These are phyloP conservation scores for Blastosporella zonata DNA, from an alignment of 1,284 basidiomycete species.

Conservation along the genomic window DNA sequence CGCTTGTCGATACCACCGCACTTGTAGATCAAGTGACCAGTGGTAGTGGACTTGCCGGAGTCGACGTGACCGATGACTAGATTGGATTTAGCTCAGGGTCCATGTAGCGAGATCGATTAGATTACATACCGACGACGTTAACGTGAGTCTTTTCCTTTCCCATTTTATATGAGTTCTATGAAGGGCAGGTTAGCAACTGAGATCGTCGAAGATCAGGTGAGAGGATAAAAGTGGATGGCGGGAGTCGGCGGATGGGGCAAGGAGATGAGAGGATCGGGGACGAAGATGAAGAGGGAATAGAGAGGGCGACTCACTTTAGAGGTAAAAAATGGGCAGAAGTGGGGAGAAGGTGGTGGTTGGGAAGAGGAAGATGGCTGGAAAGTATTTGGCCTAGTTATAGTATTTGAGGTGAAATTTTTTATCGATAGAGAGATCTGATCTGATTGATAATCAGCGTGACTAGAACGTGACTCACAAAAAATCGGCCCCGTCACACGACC, in stretches of 20 bases:
- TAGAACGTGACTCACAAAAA: slow-evolving; percentile 13
- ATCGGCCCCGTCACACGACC: slow-evolving; percentile 6
- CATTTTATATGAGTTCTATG: slow-evolving; percentile 63
- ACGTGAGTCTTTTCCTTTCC: slow-evolving; percentile 88
- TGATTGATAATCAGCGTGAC: slow-evolving; percentile 45
- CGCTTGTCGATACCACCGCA: slow-evolving; percentile 99
- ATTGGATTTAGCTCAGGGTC: slow-evolving; percentile 27
- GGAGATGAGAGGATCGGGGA: slow-evolving; percentile 19
- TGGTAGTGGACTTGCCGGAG: slow-evolving; percentile 99
- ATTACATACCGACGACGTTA: slow-evolving; percentile 84
- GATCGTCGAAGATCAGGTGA: slow-evolving; percentile 30
- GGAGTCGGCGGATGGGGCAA: background rate
- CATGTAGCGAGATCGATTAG: slow-evolving; percentile 25
- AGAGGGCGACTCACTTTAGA: slow-evolving; percentile 42
- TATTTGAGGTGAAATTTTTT: slow-evolving; percentile 46
- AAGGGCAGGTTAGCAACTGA: slow-evolving; percentile 25
- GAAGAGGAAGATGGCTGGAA: slow-evolving; percentile 35
- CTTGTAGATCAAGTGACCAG: slow-evolving; percentile 99
- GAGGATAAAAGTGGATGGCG: slow-evolving; percentile 23
- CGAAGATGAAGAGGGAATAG: slow-evolving; percentile 9
- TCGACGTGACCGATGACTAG: slow-evolving; percentile 96
- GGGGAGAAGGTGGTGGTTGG: slow-evolving; percentile 49
- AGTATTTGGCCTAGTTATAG: slow-evolving; percentile 60
- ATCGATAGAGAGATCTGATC: slow-evolving; percentile 46
- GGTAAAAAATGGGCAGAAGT: slow-evolving; percentile 33